Evolutionary conservation across 192 early-diverging fungal species (phyloP).

Genomic region (Gaertneriomyces sp.): DNA sequence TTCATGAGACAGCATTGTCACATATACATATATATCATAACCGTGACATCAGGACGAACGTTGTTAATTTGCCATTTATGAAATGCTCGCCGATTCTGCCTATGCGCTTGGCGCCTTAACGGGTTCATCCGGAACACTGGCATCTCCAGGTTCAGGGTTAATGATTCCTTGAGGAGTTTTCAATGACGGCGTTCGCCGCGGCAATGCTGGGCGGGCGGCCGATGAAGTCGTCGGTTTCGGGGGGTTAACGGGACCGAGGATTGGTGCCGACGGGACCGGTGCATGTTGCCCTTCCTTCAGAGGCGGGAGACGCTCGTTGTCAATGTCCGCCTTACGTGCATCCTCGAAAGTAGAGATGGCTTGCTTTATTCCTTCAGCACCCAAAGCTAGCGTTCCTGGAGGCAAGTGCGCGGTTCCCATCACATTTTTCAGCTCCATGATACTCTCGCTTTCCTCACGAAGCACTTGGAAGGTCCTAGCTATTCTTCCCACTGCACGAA

Average conservation of each 20-base stretch:
- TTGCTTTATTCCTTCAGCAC: conserved; percentile 89
- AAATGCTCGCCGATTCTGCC: background rate
- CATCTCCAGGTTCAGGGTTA: conserved; percentile 22
- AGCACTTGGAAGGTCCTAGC: conserved; percentile 86
- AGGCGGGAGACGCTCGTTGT: conserved; percentile 92
- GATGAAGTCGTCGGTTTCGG: background rate
- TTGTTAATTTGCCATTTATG: too few relatives aligned
- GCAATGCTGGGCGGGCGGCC: conserved; percentile 18
- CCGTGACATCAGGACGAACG: too few relatives aligned
- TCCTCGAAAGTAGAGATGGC: conserved; percentile 91
- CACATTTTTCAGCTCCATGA: conserved; percentile 89
- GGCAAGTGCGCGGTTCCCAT: conserved; percentile 83
- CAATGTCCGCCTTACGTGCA: conserved; percentile 81
- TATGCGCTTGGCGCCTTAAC: conserved; percentile 4
- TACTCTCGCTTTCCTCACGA: conserved; percentile 79
- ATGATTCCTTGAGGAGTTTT: conserved; percentile 30
- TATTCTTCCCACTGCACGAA: conserved; percentile 88
- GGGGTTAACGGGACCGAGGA: conserved; percentile 34
- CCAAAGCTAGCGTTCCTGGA: conserved; percentile 78
- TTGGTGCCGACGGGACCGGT: conserved; percentile 45
- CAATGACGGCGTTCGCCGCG: conserved; percentile 21
- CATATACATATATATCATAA: too few relatives aligned
- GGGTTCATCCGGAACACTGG: conserved; percentile 22
- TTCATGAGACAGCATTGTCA: too few relatives aligned
- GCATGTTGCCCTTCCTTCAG: conserved; percentile 36